A percentile compares a stretch with the other conserved stretches of the same genome.
Conservation (phyloP, 176 grass and related monocot species). For the Triticum turgidum region DNA sequence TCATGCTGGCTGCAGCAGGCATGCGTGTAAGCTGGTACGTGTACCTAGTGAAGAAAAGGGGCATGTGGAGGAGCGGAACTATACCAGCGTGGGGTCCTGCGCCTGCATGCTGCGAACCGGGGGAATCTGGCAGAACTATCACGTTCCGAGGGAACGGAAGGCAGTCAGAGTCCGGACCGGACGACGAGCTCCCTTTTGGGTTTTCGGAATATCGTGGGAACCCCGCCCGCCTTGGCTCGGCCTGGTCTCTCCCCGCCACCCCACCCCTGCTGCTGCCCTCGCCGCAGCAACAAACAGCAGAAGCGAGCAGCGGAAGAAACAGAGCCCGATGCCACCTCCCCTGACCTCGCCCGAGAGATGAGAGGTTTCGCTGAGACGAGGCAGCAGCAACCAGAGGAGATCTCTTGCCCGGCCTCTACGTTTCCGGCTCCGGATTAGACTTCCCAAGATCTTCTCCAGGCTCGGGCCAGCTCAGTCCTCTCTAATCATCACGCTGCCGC, state of each 20-base stretch:
- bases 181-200: not conserved
- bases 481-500: conserved; percentile 51
- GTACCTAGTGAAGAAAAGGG: conserved; percentile 3
- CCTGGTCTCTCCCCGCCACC: not conserved
- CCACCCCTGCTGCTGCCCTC: not conserved
- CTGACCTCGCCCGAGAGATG: not conserved
- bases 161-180: conserved; percentile 21
- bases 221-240: conserved; percentile 3
- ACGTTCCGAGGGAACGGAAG: conserved; percentile 53
- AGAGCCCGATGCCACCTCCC: conserved; percentile 15
- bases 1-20: not conserved
- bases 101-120: conserved; percentile 38
- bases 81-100: not conserved
- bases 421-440: conserved; percentile 52
- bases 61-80: not conserved
- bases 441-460: conserved; percentile 12
- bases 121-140: conserved; percentile 75
- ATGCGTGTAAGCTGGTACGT: not conserved
- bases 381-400: not conserved
- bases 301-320: conserved; percentile 45
- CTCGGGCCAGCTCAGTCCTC: not conserved
- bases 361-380: too few relatives aligned
- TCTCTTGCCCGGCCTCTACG: conserved; percentile 51
- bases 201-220: conserved; percentile 42
- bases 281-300: conserved; percentile 8